Evolutionary conservation across 75 land plant species (phyloP), one percentile per base, ranked within the genome.

Genomic region (Larix kaempferi): DNA sequence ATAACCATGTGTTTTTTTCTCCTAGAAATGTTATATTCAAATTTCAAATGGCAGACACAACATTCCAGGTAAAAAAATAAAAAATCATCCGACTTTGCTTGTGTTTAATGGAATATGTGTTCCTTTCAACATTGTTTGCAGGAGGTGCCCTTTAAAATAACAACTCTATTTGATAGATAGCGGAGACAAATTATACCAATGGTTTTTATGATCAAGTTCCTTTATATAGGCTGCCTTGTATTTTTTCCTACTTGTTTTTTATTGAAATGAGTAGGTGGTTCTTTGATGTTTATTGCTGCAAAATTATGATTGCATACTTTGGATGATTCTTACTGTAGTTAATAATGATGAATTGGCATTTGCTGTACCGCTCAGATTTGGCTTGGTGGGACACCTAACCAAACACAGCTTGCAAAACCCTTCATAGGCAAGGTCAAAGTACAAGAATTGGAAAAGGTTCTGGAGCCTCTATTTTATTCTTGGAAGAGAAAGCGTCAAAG

Each of bases 311-410:
- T 11, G 12, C 12, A 10, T 49, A 49, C 21, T 74, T 74, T 49
- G 29, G 61, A 57, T 37, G 21, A 5, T 2, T 59, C 14, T 22
- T 77, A 44, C 54, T 49, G 54, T 49, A 49, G 54, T 49, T 49
- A 49, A 10, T 17, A 22, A 63, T 39, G 37, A 64, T 23, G 16
- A 77, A 14, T 29, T 77, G 52, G 78, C 11, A 25, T 39, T 27
- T 16, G 16, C 26, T 74, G 35, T 61, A 12, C 29, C 4, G 5
- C 73, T 21, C 78, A 98, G 99, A 87, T 98, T 23, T 98, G 99
- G 99, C 94, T 98, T 79, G 98, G 98, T 6, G 99, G 99, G 60
- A 81, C 91, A 15, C 88, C 95, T 11, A 95, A 93, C 71, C 98
- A 95, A 82, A 93, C 92, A 1, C 62, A 88, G 25, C 67, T 98